Evolutionary conservation across 768 basidiomycete genomes (phyloP).

Genomic region (Pleurotus citrinopileatus): DNA sequence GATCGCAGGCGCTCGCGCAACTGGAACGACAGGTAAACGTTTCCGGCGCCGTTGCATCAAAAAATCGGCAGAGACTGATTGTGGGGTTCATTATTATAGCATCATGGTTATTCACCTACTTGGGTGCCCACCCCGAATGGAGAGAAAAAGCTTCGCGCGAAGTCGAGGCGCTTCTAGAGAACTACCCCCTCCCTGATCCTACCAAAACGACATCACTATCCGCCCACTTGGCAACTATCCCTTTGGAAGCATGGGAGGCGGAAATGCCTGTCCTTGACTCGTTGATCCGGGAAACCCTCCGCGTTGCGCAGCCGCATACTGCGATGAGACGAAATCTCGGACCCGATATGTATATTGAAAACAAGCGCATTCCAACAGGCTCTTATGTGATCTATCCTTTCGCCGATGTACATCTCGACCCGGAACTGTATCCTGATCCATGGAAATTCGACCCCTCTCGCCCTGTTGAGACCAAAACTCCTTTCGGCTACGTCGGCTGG

Average conservation of each 20-base stretch:
- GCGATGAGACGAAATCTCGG: slow-evolving; percentile 82
- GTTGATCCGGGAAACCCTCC: slow-evolving; percentile 73
- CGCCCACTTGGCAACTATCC: slow-evolving; percentile 52
- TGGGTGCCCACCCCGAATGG: slow-evolving; percentile 69
- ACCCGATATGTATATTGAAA: slow-evolving; percentile 66
- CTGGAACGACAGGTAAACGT: slow-evolving; percentile 61
- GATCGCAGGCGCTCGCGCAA: slow-evolving; percentile 78
- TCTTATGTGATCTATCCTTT: slow-evolving; percentile 79
- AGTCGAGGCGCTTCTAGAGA: slow-evolving; percentile 50
- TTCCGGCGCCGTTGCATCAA: slow-evolving; percentile 5
- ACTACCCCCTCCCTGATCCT: slow-evolving; percentile 29
- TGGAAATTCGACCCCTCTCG: slow-evolving; percentile 74
- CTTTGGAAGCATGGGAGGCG: slow-evolving; percentile 68
- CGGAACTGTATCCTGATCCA: slow-evolving; percentile 69
- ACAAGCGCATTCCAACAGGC: slow-evolving; percentile 67
- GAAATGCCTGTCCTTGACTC: slow-evolving; percentile 70
- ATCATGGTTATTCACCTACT: slow-evolving; percentile 73
- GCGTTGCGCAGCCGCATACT: slow-evolving; percentile 75
- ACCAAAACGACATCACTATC: slow-evolving; percentile 30
- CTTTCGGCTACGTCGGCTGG: slow-evolving; percentile 72
- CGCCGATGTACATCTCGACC: slow-evolving; percentile 74
- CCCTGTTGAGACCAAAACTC: slow-evolving; percentile 38
- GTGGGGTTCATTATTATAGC: slow-evolving; percentile 32
- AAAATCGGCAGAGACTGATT: neutral
- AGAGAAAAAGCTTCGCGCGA: slow-evolving; percentile 57